These are phyloP conservation scores for Exophiala sideris DNA, from an alignment of 2,329 filamentous ascomycete species.

Conservation along the genomic window DNA sequence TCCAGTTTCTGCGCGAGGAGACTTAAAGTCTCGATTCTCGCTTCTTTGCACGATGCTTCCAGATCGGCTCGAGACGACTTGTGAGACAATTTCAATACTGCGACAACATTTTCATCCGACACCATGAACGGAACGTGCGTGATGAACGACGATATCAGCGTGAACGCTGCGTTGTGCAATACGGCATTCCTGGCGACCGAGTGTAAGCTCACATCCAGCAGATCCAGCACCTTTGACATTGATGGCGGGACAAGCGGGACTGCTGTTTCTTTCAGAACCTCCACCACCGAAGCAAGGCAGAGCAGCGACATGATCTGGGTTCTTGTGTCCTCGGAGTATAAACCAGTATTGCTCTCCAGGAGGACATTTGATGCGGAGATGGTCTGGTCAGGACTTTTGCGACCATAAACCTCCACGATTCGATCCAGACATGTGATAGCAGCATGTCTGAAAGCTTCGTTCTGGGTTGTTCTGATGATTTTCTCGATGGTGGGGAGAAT, in stretches of 20 bases:
- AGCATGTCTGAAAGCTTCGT: conserved; percentile 75
- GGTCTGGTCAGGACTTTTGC: conserved; percentile 78
- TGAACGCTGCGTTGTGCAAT: conserved; percentile 77
- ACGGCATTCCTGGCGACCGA: conserved; percentile 46
- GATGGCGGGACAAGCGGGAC: conserved; percentile 77
- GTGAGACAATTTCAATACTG: conserved; percentile 64
- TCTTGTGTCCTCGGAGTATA: conserved; percentile 15
- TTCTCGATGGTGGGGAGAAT: conserved; percentile 76
- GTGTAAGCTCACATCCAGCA: conserved; percentile 64
- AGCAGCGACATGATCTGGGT: conserved; percentile 51
- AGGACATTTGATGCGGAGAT: conserved; percentile 72
- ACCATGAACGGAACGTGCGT: conserved; percentile 89
- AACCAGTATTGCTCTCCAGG: conserved; percentile 52
- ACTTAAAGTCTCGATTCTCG: conserved; percentile 65
- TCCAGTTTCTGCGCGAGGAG: conserved; percentile 75
- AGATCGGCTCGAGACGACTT: conserved; percentile 6
- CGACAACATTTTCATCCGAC: conserved; percentile 68
- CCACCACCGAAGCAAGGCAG: conserved; percentile 83
- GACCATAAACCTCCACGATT: conserved; percentile 92
- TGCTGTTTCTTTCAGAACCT: conserved; percentile 81
- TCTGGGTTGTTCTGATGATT: conserved; percentile 69
- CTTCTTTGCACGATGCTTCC: conserved; percentile 54
- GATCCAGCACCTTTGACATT: conserved; percentile 67
- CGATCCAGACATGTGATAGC: conserved; percentile 87
- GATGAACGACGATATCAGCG: conserved; percentile 73